Conservation (phyloP, 148 eudicot species). For the Bassia scoparia region DNA sequence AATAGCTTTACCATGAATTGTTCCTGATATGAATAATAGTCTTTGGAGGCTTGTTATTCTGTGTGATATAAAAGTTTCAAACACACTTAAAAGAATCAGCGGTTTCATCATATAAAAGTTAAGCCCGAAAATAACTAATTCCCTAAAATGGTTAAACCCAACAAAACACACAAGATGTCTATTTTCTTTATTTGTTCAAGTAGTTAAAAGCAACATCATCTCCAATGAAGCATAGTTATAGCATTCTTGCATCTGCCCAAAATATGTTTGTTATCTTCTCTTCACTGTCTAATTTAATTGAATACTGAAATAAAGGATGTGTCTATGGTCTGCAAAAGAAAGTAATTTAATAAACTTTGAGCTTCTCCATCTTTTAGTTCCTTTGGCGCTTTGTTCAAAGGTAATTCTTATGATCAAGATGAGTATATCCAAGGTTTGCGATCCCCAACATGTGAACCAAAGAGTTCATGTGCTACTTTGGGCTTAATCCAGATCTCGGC, state of each 20-base stretch:
- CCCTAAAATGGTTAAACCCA: constrained; percentile 4
- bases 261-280: constrained; percentile 10
- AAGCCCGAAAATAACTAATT: background rate
- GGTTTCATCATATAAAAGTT: constrained; percentile 9
- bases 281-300: background rate
- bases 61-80: too few relatives aligned
- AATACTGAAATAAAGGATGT: too few relatives aligned
- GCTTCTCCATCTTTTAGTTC: constrained; percentile 2
- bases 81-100: background rate
- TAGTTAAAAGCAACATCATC: background rate
- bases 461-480: background rate
- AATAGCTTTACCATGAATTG: too few relatives aligned
- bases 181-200: constrained; percentile 4
- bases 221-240: background rate
- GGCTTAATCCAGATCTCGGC: constrained; percentile 1
- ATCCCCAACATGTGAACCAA: background rate
- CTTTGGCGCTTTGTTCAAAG: background rate
- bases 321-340: too few relatives aligned
- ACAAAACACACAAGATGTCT: constrained; percentile 1
- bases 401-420: background rate
- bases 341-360: background rate
- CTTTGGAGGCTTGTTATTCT: too few relatives aligned
- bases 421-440: background rate
- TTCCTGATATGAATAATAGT: too few relatives aligned
- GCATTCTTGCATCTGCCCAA: constrained; percentile 9